Base-by-base conservation (phyloP, 2,329 filamentous ascomycete genomes). In the Aureobasidium musti region DNA sequence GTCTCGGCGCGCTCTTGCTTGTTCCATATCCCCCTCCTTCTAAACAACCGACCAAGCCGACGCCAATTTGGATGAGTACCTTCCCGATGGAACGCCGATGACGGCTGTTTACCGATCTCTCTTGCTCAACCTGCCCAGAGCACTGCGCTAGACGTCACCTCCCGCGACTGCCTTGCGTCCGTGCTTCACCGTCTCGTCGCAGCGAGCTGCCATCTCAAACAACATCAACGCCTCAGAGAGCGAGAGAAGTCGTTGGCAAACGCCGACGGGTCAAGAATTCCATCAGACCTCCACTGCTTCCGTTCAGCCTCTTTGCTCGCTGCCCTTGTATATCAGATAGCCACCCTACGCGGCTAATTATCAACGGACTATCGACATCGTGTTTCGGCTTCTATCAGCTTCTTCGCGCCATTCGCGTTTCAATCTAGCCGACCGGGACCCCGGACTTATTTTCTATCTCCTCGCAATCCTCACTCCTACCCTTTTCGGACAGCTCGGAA, bases 1-100 rank as follows among this genome's bases (percentile, higher is more conserved):
- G 54, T 47, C 57, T 49, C 41, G 56, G 57, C 57, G 57, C 41
- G 41, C 59, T 43, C 56, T 37, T 49, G n/a, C 37, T 49, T 11
- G 41, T 23, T 47, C 43, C n/a, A 43, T 35, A 14, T 50, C n/a
- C 45, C 43, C 30, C 28, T 35, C 59, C 23, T 35, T 37, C 45
- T 11, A 41, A 7, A 52, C 59, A 50, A 63, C 59, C 59, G 59
- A 50, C 35, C n/a, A 54, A 53, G 47, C 60, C 49, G 61, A 54
- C 61, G 61, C 47, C 37, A 64, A 49, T 54, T 64, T 64, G 61
- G 50, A 64, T 64, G 61, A 54, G 59, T 50, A 52, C 59, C 47
- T 63, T 63, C 59, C 59, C 59, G 59, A 63, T 59, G 54, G 54
- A 63, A 63, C 59, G 49, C 61, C 61, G 61, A 64, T 64, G 47